Base-by-base conservation (phyloP, 2,329 filamentous ascomycete species). In the Escovopsis weberi region DNA sequence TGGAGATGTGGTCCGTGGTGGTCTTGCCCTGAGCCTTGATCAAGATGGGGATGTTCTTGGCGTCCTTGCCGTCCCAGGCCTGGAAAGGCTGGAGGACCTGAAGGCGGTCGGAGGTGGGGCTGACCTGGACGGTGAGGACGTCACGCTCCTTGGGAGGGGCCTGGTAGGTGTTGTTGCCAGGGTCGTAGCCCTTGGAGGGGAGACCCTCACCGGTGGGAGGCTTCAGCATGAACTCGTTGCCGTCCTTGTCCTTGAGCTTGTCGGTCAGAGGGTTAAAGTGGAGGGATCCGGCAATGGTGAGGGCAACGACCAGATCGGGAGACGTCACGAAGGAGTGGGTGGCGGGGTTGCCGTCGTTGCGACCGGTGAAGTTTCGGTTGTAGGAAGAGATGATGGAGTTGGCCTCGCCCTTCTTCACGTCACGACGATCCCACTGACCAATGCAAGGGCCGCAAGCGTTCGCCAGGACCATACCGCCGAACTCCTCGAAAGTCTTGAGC, bases 291-390 rank as follows among this genome's bases (percentile, higher is more conserved):
- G 86, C 86, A 58, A 93, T 77, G 47, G 82, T 80, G 70, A 94
- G 68, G 52, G 87, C 87, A 42, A 93, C 85, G 37, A 93, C 86
- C 48, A 94, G 70, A 61, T 94, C 87, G 44, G 87, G 87, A 6
- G 86, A 94, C 50, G 87, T 82, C 52, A 94, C 87, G 64, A 94
- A 94, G 45, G 85, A 85, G 72, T 94, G 87, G 41, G 87, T 94
- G 43, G 86, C 86, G 35, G 87, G 87, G 75, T 94, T 96, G 53
- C 85, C 87, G 55, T 94, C 88, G 65, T 96, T 96, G 62, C 91
- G 86, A 52, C 89, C 89, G 48, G 89, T 96, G 73, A 98, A 96
- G 80, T 98, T 96, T 68, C 91, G 87, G 82, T 98, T 98, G 81
- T 95, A 98, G 26, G 91, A 96, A 38, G 88, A 95, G 62, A 98